Evolutionary conservation across 2,329 filamentous ascomycete species (phyloP), one percentile per base, ranked within the genome.

Genomic region (Hymenoscyphus occultus): DNA sequence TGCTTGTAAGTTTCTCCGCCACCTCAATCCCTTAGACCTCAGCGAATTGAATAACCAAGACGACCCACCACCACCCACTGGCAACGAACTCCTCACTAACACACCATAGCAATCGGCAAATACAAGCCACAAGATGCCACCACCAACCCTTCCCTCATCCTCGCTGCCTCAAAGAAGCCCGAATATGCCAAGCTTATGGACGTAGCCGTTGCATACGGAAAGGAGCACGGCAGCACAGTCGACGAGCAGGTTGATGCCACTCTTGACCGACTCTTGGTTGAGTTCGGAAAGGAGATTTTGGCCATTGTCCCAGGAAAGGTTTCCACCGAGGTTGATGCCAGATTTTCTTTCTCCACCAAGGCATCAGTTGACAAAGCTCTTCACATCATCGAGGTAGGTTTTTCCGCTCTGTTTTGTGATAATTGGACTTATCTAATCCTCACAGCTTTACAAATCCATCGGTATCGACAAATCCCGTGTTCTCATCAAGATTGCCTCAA

Each of bases 81-180:
- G 61, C 48, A 40, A 14, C 14, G 40, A 51, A 31, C 45, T 35
- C 62, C 60, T 32, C 61, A 56, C 57, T 66, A 61, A 65, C 60
- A 56, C 28, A 59, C 56, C 54, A 62, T 82, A 88, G 93, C 93
- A 80, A 99, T 99, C 80, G 93, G 86, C 85, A 97, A 98, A 86
- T 99, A 99, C 89, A 96, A 97, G 89, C 95, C 95, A 71, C 93
- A 99, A 86, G 95, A 99, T 91, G 95, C 95, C 77, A 99, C 95
- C 80, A 99, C 95, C 84, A 99, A 99, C 89, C 95, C 95, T 67
- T 98, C 95, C 70, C 86, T 99, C 79, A 98, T 99, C 81, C 90
- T 99, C 78, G 94, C 93, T 73, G 95, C 95, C 71, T 93, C 95
- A 78, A 98, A 99, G 87, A 98, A 98, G 88, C 78, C 91, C 78